Base-by-base conservation (phyloP, 805 yeast species). In the Grigorovia transvaalensis region DNA sequence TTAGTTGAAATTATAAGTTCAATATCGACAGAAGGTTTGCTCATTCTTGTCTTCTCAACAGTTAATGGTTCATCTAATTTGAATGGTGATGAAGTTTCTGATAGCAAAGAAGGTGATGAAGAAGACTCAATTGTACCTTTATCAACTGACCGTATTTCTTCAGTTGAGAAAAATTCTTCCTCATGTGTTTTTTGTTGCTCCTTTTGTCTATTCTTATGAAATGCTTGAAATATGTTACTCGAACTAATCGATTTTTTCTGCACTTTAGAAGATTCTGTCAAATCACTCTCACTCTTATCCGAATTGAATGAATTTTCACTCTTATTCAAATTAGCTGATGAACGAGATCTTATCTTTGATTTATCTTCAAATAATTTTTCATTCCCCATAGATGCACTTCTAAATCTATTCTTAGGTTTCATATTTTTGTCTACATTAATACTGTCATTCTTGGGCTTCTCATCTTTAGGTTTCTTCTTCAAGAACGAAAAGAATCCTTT, bases 401-500 rank as follows among this genome's bases (percentile, higher is more conserved):
- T 12, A 41, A 18, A 4, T 20, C 38, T 8, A 52, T 50, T 46
- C 53, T 56, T 11, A 56, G 44, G n/a, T 46, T 54, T n/a, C 12
- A 33, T 5, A 38, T 33, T 33, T 11, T 13, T 33, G 38, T 33
- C 15, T 33, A 5, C 38, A 33, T 4, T 23, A 23, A 4, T 23
- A 33, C 9, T 33, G 38, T 19, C 33, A 13, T 18, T 17, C 19
- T 44, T 44, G 27, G 46, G 19, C 17, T 23, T 44, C 5, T 20
- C 46, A 44, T 9, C 42, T 38, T 38, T 38, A 15, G 42, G 15
- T 12, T 35, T 64, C 46, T 54, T 63, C 50, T 57, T 62, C 19
- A 64, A 52, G 46, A 64, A 65, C n/a, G 67, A 64, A 50, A 65
- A 64, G 18, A 64, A 54, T 49, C 64, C 59, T 43, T 57, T 63